A percentile compares a stretch with the other conserved stretches of the same genome.
Conservation (phyloP, 768 basidiomycete species). For the Cystofilobasidium bisporidii region DNA sequence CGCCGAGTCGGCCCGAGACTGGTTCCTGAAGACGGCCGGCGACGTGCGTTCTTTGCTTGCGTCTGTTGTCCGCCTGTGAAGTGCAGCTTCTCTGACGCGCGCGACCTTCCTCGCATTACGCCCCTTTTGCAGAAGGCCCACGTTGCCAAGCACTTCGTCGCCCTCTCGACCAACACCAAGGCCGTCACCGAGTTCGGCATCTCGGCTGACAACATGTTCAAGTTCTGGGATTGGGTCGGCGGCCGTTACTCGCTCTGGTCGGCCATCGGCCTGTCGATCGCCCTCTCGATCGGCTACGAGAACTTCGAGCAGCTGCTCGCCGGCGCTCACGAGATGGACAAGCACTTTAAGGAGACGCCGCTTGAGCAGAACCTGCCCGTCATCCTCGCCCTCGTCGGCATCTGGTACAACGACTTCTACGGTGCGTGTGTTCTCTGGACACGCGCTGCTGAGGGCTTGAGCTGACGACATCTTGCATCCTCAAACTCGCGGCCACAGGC, state of each 20-base stretch:
- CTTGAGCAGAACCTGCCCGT: conserved; percentile 88
- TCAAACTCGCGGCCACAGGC: conserved; percentile 44
- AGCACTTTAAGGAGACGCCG: conserved; percentile 82
- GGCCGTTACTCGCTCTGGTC: conserved; percentile 98
- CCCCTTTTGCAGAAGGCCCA: conserved; percentile 51
- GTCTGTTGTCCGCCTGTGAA: not conserved
- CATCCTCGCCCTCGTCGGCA: conserved; percentile 72
- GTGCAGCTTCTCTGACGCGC: not conserved
- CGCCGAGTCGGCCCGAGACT: conserved; percentile 81
- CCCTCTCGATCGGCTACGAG: conserved; percentile 82
- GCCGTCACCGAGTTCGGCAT: conserved; percentile 93
- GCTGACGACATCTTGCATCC: not conserved
- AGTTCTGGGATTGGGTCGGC: conserved; percentile 99
- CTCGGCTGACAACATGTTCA: conserved; percentile 87
- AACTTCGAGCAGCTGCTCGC: conserved; percentile 81
- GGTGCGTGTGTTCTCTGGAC: conserved; percentile 39
- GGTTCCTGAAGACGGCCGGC: conserved; percentile 78
- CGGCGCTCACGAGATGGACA: conserved; percentile 96
- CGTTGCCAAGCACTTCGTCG: conserved; percentile 98
- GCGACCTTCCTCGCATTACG: no score
- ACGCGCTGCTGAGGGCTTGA: conserved; percentile 14
- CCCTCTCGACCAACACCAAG: conserved; percentile 89
- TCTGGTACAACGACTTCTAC: conserved; percentile 99
- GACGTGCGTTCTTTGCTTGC: conserved; percentile 46
- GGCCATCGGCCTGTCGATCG: conserved; percentile 92